Base-by-base conservation (phyloP, 495 filamentous ascomycete species). In the Pyrenula massariospora region DNA sequence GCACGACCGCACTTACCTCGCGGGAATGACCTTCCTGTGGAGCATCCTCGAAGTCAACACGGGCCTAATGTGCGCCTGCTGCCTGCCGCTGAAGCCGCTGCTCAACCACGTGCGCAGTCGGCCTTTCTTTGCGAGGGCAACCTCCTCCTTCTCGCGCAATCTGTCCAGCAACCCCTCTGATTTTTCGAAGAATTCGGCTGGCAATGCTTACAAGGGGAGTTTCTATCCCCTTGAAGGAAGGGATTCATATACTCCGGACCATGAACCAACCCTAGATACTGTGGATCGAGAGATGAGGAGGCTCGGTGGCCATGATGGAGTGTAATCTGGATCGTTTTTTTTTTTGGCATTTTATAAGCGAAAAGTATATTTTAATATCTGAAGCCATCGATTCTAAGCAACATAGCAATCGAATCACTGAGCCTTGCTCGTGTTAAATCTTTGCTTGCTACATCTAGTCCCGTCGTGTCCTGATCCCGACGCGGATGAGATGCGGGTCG, bases 1-100 rank as follows among this genome's bases (percentile, higher is more conserved):
- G 19, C 62, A 70, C 52, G 66, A 70, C 59, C 67, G 63, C 1
- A 57, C 65, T 8, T 67, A 63, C 63, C 68, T 61, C 60, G 63
- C 66, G 12, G 69, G 66, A 1, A 63, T 68, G 11, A 67, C 62
- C 42, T 68, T 66, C 53, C 62, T 63, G n/a, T 67, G 68, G 52
- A 70, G 68, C 21, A 65, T 72, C 12, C 62, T 74, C 54, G 71
- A 74, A 50, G 65, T 74, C n/a, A 72, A 74, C 60, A 71, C 67
- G 11, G 71, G 71, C n/a, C 54, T 74, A 12, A 69, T 72, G 11
- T 74, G 71, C 53, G 65, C 65, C 31, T 70, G 69, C 53, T 65
- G 59, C 12, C 65, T 67, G 1, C 63, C 68, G 1, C 66, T 72
- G 47, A 66, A 60, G 12, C 68, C 68, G 24, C 56, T 70, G 19